Evolutionary conservation across 1,284 basidiomycete genomes (phyloP), one percentile per base, ranked within the genome.

Genomic region (Athelia psychrophila): DNA sequence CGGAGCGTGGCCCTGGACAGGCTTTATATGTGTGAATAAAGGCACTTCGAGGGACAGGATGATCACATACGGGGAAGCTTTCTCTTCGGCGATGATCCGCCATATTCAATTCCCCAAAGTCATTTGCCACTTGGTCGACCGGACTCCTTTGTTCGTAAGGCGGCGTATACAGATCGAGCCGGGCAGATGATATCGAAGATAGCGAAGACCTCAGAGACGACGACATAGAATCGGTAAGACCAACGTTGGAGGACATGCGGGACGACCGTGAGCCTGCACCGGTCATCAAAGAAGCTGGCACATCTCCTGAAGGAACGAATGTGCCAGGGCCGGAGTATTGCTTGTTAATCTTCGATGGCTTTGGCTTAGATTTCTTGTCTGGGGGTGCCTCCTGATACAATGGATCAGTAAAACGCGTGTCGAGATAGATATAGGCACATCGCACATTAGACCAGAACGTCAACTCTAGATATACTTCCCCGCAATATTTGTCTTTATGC

Each of bases 381-480:
- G 89, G 90, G 3, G 84, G 77, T 44, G 85, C 83, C 66, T 86
- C 88, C 88, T 91, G 58, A 50, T 46, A 20, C 44, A 46, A 56
- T 47, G 44, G 56, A 47, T 51, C 47, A 50, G 54, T 51, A 27
- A 53, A 9, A 25, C 42, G 49, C 24, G 51, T 15, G 24, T 35
- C 44, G 25, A 10, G 27, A 47, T 25, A 15, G n/a, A 45, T 33
- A 33, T 44, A 40, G n/a, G 48, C 33, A 47, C n/a, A 9, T 83
- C 90, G 60, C 57, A 95, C 94, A 66, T 95, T 95, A 3, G 93
- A 94, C 84, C 90, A 98, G 72, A 95, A 98, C 0, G 95, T 98
- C 64, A 97, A 69, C 67, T 98, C 95, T 20, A 98, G 76, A 63
- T 95, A 97, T 18, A 98, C 85, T 66, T 97, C 95, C 3, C 95